Conservation (phyloP, 2,329 filamentous ascomycete genomes). For the Metarhizium anisopliae region DNA sequence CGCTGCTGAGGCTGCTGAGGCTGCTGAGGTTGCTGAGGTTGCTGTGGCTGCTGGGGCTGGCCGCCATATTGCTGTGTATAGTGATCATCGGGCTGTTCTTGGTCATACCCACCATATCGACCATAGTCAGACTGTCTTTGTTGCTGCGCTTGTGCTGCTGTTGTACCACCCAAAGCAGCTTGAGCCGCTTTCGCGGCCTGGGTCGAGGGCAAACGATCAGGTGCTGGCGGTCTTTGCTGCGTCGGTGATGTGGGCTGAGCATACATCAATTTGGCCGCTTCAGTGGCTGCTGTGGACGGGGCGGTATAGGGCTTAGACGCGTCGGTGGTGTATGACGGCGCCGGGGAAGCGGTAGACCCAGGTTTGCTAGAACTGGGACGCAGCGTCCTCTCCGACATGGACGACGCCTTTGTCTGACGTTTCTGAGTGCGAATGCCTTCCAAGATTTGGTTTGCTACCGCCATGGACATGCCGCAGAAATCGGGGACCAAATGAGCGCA, state of each 20-base stretch:
- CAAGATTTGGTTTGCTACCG: constrained; percentile 86
- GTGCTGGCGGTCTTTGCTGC: constrained; percentile 39
- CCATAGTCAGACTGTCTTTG: constrained; percentile 26
- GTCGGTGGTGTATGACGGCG: constrained; percentile 19
- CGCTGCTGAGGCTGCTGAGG: constrained; percentile 34
- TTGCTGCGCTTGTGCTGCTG: constrained; percentile 25
- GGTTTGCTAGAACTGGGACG: constrained; percentile 42
- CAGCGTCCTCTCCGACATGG: constrained; percentile 58
- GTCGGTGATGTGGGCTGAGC: constrained; percentile 43
- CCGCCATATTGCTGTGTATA: constrained; percentile 25
- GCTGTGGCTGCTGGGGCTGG: constrained; percentile 14
- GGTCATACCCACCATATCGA: constrained; percentile 24
- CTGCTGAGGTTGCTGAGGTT: neutral
- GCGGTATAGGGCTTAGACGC: neutral
- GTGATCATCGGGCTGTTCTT: constrained; percentile 25
- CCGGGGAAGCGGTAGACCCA: constrained; percentile 28
- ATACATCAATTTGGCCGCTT: constrained; percentile 58
- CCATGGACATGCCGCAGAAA: constrained; percentile 99
- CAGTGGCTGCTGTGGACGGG: constrained; percentile 38
- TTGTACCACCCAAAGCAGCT: constrained; percentile 45
- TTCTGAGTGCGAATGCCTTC: constrained; percentile 77
- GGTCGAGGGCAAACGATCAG: constrained; percentile 44
- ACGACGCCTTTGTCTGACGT: constrained; percentile 49
- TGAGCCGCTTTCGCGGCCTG: constrained; percentile 50
- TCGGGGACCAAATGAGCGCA: constrained; percentile 95